A percentile compares a stretch with the other conserved stretches of the same genome.
Evolutionary conservation across 2,329 filamentous ascomycete genomes (phyloP).

Genomic region (Arthrobotrys sphaeroides): DNA sequence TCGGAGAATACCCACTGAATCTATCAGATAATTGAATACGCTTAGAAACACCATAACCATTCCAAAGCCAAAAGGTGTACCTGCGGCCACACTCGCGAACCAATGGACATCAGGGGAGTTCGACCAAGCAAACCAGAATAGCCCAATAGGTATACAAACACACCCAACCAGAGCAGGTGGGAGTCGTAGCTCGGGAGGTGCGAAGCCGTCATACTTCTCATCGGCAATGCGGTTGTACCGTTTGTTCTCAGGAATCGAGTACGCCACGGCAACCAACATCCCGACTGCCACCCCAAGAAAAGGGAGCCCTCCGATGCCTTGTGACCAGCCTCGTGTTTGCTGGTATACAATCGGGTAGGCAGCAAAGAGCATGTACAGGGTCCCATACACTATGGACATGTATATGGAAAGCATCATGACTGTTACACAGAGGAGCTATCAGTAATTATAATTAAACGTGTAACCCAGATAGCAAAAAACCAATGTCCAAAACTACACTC

Average conservation of each 20-base stretch:
- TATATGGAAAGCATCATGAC: constrained; percentile 73
- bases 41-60: constrained; percentile 74
- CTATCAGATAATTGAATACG: constrained; percentile 74
- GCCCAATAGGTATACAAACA: constrained; percentile 70
- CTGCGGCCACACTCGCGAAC: constrained; percentile 65
- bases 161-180: constrained; percentile 70
- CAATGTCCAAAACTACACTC: not conserved
- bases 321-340: constrained; percentile 68
- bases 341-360: constrained; percentile 75
- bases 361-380: constrained; percentile 69
- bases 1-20: constrained; percentile 63
- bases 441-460: not conserved
- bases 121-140: constrained; percentile 77
- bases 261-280: constrained; percentile 69
- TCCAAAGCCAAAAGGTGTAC: constrained; percentile 68
- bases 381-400: constrained; percentile 70
- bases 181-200: constrained; percentile 71
- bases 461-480: not conserved
- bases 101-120: constrained; percentile 69
- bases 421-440: not conserved
- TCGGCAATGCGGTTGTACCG: constrained; percentile 65
- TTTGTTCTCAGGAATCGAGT: constrained; percentile 68
- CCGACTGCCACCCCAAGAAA: constrained; percentile 76
- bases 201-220: constrained; percentile 65
- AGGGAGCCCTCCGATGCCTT: constrained; percentile 70